Base-by-base conservation (phyloP, 345 rosid genomes). In the Punica granatum region DNA sequence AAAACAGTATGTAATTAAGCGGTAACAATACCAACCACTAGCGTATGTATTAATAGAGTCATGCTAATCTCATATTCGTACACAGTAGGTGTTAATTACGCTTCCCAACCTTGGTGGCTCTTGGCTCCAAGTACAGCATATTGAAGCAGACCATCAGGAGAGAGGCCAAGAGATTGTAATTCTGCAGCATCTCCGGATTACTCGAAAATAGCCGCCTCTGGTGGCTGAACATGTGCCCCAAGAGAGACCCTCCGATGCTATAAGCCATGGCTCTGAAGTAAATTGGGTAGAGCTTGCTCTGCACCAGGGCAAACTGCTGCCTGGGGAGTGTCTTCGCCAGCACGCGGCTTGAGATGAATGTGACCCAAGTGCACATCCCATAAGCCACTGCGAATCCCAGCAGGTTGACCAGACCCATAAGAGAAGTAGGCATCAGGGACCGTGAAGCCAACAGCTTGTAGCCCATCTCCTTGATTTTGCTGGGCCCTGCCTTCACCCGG, bases 271-370 rank as follows among this genome's bases (percentile, higher is more conserved):
- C 80, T 60, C 76, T 79, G 66, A 88, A 90, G 75, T 89, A 89
- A 44, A 82, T 78, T 12, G 96, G 94, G 68, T 87, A 87, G 39
- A 89, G 75, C 82, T 87, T 93, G 80, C 98, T 89, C 81, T 89
- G 98, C 41, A 85, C 84, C 64, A 85, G 62, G 3, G 86, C 94
- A 36, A 90, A 89, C 77, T 87, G 94, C 43, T 82, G 88, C 70
- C 87, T 82, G 3, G 94, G 86, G 70, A 90, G 43, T 39, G 75
- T 72, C 21, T 73, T 59, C 0, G 85, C 82, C 37, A 93, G 54
- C 28, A 87, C 81, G 64, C 86, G 74, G 76, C 90, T 86, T 1
- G 94, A 89, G 14, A 84, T 60, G 70, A 93, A 89, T 36, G 96
- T 84, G 6, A 93, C 88, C 97, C 98, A 93, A 46, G 83, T 75